These are phyloP conservation scores for Pichia pseudocactophila DNA, from an alignment of 805 yeast genomes.

Conservation along the genomic window DNA sequence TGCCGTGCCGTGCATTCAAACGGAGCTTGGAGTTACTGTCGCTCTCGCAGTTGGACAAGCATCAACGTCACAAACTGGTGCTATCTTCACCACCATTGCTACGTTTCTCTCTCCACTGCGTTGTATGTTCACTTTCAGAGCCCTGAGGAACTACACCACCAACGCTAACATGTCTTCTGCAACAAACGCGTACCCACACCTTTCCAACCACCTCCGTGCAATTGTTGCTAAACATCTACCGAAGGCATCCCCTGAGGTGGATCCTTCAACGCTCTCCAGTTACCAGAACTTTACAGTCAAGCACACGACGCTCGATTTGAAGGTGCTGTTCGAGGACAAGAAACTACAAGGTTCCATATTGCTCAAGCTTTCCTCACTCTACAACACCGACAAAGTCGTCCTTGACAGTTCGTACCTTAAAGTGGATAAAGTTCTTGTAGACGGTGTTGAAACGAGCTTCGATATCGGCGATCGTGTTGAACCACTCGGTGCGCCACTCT, in stretches of 20 bases:
- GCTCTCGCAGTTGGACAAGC: too few species aligned
- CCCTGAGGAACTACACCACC: too few species aligned
- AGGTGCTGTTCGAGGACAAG: constrained; percentile 46
- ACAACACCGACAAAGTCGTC: constrained; percentile 31
- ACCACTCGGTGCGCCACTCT: constrained; percentile 54
- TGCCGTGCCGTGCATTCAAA: too few species aligned
- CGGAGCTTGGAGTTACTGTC: too few species aligned
- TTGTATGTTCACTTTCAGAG: too few species aligned
- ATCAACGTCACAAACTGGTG: too few species aligned
- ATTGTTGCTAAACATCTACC: constrained; percentile 29
- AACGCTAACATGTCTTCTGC: constrained; percentile 9
- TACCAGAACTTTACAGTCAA: constrained; percentile 44
- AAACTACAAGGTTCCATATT: constrained; percentile 47
- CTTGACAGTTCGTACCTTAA: constrained; percentile 64
- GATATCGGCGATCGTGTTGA: constrained; percentile 34
- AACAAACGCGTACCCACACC: constrained; percentile 17
- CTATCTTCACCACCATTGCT: too few species aligned
- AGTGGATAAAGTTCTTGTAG: constrained; percentile 36
- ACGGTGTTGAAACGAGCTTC: constrained; percentile 29
- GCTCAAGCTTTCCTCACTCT: constrained; percentile 32
- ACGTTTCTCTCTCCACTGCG: too few species aligned
- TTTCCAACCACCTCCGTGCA: constrained; percentile 19
- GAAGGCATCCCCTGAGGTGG: constrained; percentile 42
- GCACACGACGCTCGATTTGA: constrained; percentile 43
- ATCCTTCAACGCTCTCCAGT: constrained; percentile 74